Evolutionary conservation across 2,329 filamentous ascomycete genomes (phyloP).

Genomic region (Tolypocladium ovalisporum): DNA sequence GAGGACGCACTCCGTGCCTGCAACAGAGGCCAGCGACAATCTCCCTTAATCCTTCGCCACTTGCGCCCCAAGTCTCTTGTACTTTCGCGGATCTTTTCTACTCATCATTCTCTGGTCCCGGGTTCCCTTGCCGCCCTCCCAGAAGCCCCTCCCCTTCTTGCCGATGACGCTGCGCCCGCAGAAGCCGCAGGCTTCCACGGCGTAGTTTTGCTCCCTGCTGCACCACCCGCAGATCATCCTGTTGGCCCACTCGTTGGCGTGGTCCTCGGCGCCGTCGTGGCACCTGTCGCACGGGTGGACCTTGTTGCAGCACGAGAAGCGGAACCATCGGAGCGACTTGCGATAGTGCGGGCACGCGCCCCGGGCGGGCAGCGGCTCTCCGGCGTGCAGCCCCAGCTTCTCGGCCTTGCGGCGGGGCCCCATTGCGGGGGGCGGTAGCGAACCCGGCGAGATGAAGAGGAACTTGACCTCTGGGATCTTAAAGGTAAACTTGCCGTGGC

Average conservation of each 20-base stretch:
- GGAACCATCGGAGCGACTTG: slow-evolving; percentile 52
- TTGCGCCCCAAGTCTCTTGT: slow-evolving; percentile 43
- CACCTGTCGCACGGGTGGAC: slow-evolving; percentile 59
- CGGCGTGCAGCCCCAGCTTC: slow-evolving; percentile 44
- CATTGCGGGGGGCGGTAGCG: slow-evolving; percentile 25
- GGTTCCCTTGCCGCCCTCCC: slow-evolving; percentile 82
- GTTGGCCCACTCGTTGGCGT: slow-evolving; percentile 71
- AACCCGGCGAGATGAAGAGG: slow-evolving; percentile 52
- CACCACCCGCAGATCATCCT: slow-evolving; percentile 76
- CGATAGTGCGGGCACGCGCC: slow-evolving; percentile 49
- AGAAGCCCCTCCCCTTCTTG: slow-evolving; percentile 58
- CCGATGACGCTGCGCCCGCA: slow-evolving; percentile 63
- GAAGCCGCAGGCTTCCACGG: slow-evolving; percentile 62
- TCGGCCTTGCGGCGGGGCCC: slow-evolving; percentile 37
- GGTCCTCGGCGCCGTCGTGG: slow-evolving; percentile 61
- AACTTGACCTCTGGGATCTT: slow-evolving; percentile 71
- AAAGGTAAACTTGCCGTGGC: slow-evolving; percentile 71
- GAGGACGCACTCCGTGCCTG: no score
- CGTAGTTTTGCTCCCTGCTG: slow-evolving; percentile 70
- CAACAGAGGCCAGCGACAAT: not conserved
- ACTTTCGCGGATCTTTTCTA: slow-evolving; percentile 65
- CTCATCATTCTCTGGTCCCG: slow-evolving; percentile 61
- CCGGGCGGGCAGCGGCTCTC: slow-evolving; percentile 40
- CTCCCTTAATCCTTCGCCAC: not conserved
- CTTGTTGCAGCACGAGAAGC: slow-evolving; percentile 50